phyloP scores from a whole-genome alignment of 495 filamentous ascomycete genomes.

The Paragyromitra xinjiangensis region DNA sequence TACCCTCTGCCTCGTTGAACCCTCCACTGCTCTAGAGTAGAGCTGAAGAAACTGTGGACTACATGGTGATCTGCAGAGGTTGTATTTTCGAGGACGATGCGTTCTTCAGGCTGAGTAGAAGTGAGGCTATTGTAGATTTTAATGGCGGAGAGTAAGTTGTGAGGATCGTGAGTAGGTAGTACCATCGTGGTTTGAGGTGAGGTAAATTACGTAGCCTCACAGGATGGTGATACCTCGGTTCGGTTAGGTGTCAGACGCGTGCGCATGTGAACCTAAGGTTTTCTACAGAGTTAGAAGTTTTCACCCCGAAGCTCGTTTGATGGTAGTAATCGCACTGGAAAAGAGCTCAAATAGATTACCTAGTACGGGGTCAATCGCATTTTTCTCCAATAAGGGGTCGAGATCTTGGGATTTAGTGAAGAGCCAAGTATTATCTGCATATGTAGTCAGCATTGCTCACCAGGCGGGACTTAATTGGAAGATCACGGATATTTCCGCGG shows the following conservation, averaged over 20 bases:
- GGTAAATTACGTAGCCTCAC: not conserved
- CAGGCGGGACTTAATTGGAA: not conserved
- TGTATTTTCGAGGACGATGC: conserved; percentile 1
- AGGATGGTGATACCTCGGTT: conserved; percentile 5
- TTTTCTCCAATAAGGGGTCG: not conserved
- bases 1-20: too few species aligned
- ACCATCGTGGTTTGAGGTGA: conserved; percentile 20
- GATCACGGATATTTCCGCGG: not conserved
- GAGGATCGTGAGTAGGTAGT: conserved; percentile 19
- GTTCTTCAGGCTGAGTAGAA: conserved; percentile 3
- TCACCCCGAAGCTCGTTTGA: not conserved
- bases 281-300: not conserved
- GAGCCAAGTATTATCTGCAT: not conserved
- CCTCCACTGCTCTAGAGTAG: too few species aligned
- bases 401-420: not conserved
- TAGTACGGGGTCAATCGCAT: not conserved
- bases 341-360: not conserved
- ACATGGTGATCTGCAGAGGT: conserved; percentile 22
- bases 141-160: conserved; percentile 21
- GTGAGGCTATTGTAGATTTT: conserved; percentile 24
- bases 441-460: not conserved
- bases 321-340: not conserved
- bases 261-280: conserved; percentile 7
- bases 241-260: not conserved
- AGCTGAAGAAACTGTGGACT: conserved; percentile 25